Conservation (phyloP, 2,329 filamentous ascomycete species). For the Didymella lethalis region DNA sequence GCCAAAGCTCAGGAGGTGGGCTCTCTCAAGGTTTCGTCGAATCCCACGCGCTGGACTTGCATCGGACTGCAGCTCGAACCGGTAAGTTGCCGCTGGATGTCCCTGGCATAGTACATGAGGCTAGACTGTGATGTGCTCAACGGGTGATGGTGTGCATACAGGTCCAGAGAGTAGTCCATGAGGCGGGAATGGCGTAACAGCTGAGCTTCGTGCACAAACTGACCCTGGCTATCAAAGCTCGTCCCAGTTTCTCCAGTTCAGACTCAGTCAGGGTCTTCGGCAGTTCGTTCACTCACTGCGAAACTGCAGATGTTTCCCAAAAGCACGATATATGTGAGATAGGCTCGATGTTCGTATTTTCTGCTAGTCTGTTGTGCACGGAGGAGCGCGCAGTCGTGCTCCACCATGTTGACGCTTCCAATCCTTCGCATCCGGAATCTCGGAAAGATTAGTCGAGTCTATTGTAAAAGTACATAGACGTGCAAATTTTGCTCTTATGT, state of each 20-base stretch:
- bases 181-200: not conserved
- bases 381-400: conserved; percentile 16
- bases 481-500: conserved; percentile 19
- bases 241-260: not conserved
- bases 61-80: conserved; percentile 12
- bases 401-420: conserved; percentile 3
- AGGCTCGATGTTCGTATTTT: not conserved
- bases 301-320: not conserved
- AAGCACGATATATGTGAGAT: not conserved
- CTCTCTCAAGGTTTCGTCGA: not conserved
- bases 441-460: conserved; percentile 8
- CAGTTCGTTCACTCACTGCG: not conserved
- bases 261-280: not conserved
- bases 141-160: conserved; percentile 13
- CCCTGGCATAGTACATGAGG: conserved; percentile 16
- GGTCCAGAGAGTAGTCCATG: not conserved
- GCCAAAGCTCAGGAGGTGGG: not conserved
- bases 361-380: conserved; percentile 1
- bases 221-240: not conserved
- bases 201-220: not conserved
- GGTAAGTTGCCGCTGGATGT: conserved; percentile 15
- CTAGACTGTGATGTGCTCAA: conserved; percentile 10
- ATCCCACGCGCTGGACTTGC: conserved; percentile 12
- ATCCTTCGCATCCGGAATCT: conserved; percentile 3
- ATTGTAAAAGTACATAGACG: conserved; percentile 5